Evolutionary conservation across 1,284 basidiomycete species (phyloP).

Genomic region (Marasmius tenuissimus): DNA sequence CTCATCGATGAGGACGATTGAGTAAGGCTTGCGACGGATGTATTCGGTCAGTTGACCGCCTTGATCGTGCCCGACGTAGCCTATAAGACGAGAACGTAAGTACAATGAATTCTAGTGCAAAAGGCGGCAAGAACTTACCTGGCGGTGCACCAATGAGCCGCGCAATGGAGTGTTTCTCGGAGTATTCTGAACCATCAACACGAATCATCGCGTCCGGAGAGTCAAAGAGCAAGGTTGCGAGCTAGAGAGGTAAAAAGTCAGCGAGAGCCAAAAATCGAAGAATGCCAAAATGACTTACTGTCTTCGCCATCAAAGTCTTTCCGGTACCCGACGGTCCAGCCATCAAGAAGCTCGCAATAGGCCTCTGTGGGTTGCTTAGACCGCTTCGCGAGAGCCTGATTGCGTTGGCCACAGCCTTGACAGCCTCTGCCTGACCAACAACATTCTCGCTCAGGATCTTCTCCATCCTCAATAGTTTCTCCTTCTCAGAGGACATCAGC

Average conservation of each 20-base stretch:
- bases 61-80: constrained; percentile 91
- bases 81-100: constrained; percentile 75
- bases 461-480: constrained; percentile 84
- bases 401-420: constrained; percentile 89
- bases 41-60: constrained; percentile 93
- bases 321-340: constrained; percentile 91
- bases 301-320: constrained; percentile 88
- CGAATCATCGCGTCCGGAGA: constrained; percentile 90
- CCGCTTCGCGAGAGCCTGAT: constrained; percentile 91
- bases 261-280: constrained; percentile 5
- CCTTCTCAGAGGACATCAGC: constrained; percentile 88
- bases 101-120: constrained; percentile 66
- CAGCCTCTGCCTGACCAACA: constrained; percentile 88
- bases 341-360: constrained; percentile 93
- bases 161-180: constrained; percentile 91
- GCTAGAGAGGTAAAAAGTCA: constrained; percentile 41
- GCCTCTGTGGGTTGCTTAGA: constrained; percentile 78
- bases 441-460: constrained; percentile 67
- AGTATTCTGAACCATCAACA: constrained; percentile 91
- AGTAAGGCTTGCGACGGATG: constrained; percentile 84
- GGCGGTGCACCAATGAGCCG: constrained; percentile 88
- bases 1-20: constrained; percentile 80
- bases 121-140: constrained; percentile 14
- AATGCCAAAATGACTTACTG: constrained; percentile 50
- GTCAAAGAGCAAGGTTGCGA: constrained; percentile 87